Evolutionary conservation across 2,329 filamentous ascomycete genomes (phyloP), one percentile per base, ranked within the genome.

Genomic region (Saccharata proteae): DNA sequence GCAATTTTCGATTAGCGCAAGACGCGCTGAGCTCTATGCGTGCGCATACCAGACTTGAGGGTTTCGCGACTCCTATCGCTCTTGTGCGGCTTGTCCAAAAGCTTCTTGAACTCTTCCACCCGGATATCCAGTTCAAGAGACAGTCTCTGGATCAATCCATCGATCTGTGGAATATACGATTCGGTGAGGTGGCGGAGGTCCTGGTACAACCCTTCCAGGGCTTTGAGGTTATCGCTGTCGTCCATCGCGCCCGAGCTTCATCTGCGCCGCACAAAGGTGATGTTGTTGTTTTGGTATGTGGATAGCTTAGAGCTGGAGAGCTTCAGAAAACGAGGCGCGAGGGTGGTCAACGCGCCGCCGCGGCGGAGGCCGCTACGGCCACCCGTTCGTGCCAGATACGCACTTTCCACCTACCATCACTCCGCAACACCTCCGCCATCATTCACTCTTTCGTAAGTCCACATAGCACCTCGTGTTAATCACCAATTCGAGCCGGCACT

Each of bases 131-230:
- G 65, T 50, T 73, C 69, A 30, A 60, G 49, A 44, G 74, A 69
- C 36, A 79, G 65, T 42, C 83, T 74, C 39, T 88, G 77, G 22
- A 82, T 60, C 36, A 79, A 65, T 42, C 83, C 74, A 39, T 88
- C 77, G 22, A 82, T 60, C 39, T 77, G 74, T 18, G 77, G 68
- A 30, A 84, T 58, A 16, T 78, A 73, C 35, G 74, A 72, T 47
- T 90, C 77, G 40, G 74, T 72, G 45, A 90, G 68, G 35, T 79
- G 76, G 44, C 80, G 65, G 39, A 98, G 74, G 60, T 93, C 85
- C 54, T 80, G 74, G 57, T 93, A 82, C 46, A 98, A 74, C 55
- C 74, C 77, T 62, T 86, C 77, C 48, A 96, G 74, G 57, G 76
- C 73, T 50, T 78, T 77, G 50, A 92, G 68, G 49, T 71, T 74